Evolutionary conservation across 768 basidiomycete species (phyloP).

Genomic region (Phanerodontia chrysosporium): DNA sequence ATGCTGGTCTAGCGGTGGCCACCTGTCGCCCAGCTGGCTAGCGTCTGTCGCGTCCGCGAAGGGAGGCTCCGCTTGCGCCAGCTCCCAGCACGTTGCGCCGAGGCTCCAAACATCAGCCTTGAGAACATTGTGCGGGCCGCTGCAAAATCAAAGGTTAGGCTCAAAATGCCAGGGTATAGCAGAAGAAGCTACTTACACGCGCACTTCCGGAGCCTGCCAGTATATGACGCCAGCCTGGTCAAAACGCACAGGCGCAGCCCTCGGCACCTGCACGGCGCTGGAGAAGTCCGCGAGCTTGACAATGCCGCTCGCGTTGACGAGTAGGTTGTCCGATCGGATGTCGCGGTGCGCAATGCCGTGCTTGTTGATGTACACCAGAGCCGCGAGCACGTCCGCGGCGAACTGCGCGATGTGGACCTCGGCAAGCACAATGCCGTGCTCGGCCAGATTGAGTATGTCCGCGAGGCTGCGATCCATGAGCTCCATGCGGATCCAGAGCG

Average conservation of each 20-base stretch:
- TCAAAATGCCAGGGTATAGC: not conserved
- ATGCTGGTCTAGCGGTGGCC: constrained; percentile 59
- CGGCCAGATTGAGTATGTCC: constrained; percentile 66
- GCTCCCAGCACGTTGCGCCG: constrained; percentile 82
- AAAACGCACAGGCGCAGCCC: constrained; percentile 43
- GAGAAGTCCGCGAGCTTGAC: constrained; percentile 86
- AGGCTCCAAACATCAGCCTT: constrained; percentile 80
- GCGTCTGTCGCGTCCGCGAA: constrained; percentile 55
- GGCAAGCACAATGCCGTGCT: constrained; percentile 56
- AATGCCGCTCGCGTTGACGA: constrained; percentile 64
- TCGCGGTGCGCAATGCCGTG: constrained; percentile 78
- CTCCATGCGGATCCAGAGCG: constrained; percentile 86
- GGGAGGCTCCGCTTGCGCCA: constrained; percentile 71
- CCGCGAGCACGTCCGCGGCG: constrained; percentile 67
- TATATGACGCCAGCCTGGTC: constrained; percentile 70
- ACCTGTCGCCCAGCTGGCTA: constrained; percentile 47
- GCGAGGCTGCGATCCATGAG: constrained; percentile 87
- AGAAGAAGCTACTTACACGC: constrained; percentile 43
- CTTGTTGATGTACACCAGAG: constrained; percentile 59
- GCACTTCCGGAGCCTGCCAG: constrained; percentile 85
- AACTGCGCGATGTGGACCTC: constrained; percentile 74
- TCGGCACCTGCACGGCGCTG: constrained; percentile 58
- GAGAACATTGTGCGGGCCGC: constrained; percentile 67
- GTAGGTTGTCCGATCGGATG: constrained; percentile 77
- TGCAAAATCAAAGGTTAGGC: constrained; percentile 23